Evolutionary conservation across 169 alveolate species (phyloP).

Genomic region (Eimeria zaria): DNA sequence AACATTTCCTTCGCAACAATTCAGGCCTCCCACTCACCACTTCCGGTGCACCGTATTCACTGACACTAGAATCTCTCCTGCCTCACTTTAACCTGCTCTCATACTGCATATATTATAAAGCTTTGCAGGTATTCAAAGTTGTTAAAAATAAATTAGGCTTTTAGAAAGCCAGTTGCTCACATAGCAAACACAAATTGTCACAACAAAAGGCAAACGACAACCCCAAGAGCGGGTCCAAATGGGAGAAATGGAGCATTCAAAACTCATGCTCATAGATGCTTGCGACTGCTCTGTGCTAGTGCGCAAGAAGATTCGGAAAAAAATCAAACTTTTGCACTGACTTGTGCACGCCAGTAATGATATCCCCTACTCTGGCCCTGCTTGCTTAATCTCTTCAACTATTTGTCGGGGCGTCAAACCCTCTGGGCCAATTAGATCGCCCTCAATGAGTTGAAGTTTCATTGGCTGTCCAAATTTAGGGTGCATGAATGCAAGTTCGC

Average conservation of each 20-base stretch:
- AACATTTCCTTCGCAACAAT: not conserved
- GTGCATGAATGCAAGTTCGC: not conserved
- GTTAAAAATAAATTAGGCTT: not conserved
- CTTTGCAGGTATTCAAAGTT: not conserved
- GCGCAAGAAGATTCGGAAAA: not conserved
- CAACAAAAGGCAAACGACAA: too few species aligned
- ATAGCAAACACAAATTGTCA: not conserved
- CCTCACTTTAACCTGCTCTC: not conserved
- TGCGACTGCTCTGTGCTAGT: not conserved
- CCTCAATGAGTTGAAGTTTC: not conserved
- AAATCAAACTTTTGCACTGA: not conserved
- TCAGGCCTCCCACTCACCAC: not conserved
- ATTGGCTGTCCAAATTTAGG: not conserved
- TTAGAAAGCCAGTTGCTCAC: not conserved
- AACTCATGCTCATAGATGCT: not conserved
- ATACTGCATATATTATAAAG: not conserved
- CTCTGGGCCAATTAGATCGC: not conserved
- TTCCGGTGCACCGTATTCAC: not conserved
- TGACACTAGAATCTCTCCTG: not conserved
- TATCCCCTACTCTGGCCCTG: not conserved
- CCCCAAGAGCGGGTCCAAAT: not conserved
- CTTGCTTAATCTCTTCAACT: not conserved
- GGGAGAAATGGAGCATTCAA: not conserved
- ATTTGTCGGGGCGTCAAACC: not conserved
- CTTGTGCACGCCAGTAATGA: not conserved